Evolutionary conservation across 352 stramenopile species (phyloP).

Genomic region (Hyaloperonospora brassicae): DNA sequence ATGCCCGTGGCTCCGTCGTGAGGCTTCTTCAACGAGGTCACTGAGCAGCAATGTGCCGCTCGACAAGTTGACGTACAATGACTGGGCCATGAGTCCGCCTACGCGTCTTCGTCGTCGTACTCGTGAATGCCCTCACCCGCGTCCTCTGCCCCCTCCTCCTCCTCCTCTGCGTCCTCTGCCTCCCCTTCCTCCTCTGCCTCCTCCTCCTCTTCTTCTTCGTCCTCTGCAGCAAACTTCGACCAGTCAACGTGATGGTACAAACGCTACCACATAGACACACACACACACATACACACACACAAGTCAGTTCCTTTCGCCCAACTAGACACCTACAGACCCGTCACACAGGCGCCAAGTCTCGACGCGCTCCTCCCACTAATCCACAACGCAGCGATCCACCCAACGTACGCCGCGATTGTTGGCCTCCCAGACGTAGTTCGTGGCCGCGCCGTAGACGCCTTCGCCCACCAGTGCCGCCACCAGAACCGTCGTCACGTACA

Average conservation of each 20-base stretch:
- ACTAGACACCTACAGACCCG: no score
- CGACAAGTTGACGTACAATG: constrained; percentile 4
- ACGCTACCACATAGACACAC: constrained; percentile 26
- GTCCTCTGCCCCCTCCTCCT: constrained; percentile 20
- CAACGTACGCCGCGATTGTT: constrained; percentile 72
- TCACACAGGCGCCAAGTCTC: constrained; percentile 18
- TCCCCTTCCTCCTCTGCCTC: constrained; percentile 44
- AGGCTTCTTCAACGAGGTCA: no score
- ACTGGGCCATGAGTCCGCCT: constrained; percentile 7
- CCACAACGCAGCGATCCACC: no score
- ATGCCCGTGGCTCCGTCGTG: no score
- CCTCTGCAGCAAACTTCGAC: constrained; percentile 79
- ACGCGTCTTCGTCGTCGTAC: constrained; percentile 29
- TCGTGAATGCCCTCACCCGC: constrained; percentile 33
- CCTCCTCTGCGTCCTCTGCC: constrained; percentile 11
- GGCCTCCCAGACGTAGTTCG: constrained; percentile 73
- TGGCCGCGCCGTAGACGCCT: constrained; percentile 62
- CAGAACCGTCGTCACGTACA: constrained; percentile 75
- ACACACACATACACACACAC: neutral
- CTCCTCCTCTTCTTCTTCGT: constrained; percentile 71
- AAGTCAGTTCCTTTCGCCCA: no score
- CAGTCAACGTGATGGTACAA: constrained; percentile 87
- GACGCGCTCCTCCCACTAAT: neutral
- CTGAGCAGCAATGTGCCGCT: no score
- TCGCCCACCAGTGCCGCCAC: constrained; percentile 61